Percentiles rank a stretch among this genome's conserved stretches.
Conservation (phyloP, 331 rosid genomes). For the Malus hybrid region DNA sequence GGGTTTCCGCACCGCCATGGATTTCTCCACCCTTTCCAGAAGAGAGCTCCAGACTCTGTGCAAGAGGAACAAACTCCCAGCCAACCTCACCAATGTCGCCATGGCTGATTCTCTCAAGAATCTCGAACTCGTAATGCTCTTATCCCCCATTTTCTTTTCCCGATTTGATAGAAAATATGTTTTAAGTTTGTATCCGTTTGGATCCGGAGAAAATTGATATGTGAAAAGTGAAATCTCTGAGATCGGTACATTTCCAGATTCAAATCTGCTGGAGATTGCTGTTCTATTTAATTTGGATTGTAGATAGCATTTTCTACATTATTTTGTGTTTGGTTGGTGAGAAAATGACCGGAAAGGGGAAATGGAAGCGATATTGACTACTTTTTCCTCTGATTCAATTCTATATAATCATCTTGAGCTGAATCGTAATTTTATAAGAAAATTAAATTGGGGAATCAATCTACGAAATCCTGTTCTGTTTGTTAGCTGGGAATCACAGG, state of each 20-base stretch:
- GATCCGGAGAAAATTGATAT: neutral
- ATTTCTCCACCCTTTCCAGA: constrained; percentile 62
- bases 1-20: constrained; percentile 32
- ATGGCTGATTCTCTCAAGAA: constrained; percentile 77
- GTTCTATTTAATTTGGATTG: neutral
- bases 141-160: neutral
- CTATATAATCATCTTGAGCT: neutral
- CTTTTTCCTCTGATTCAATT: neutral
- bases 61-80: constrained; percentile 93
- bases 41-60: constrained; percentile 76
- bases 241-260: neutral
- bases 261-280: neutral
- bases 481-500: neutral
- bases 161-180: neutral
- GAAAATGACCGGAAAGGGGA: neutral
- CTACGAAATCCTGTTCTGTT: too few relatives aligned
- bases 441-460: neutral
- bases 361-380: neutral
- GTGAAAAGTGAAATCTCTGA: neutral
- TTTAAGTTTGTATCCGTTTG: neutral
- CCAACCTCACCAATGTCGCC: constrained; percentile 72
- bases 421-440: neutral
- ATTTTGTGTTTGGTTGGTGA: neutral
- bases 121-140: constrained; percentile 40
- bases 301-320: neutral